These are phyloP conservation scores for Arbutus unedo DNA, from an alignment of 148 eudicot species.

Conservation along the genomic window DNA sequence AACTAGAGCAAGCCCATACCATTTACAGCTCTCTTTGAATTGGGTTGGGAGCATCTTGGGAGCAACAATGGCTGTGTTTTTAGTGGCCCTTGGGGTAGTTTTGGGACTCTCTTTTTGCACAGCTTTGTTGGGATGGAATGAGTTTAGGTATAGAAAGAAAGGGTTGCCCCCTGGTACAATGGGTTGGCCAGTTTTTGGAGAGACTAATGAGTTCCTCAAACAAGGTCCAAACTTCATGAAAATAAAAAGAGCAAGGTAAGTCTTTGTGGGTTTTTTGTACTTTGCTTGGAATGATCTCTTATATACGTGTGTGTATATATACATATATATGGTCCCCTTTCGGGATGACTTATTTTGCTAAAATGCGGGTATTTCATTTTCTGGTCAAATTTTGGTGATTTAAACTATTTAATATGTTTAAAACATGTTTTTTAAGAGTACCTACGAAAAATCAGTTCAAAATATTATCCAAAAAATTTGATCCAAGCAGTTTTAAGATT, in stretches of 20 bases:
- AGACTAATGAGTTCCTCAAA: conserved; percentile 88
- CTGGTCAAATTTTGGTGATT: too few relatives aligned
- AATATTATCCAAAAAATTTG: too few relatives aligned
- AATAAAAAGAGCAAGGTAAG: conserved; percentile 77
- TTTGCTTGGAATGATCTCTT: not conserved
- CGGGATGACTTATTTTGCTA: too few relatives aligned
- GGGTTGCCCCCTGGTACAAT: conserved; percentile 96
- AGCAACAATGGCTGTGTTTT: conserved; percentile 53
- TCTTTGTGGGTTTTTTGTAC: not conserved
- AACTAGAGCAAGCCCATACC: conserved; percentile 29
- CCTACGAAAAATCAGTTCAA: too few relatives aligned
- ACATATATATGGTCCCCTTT: too few relatives aligned
- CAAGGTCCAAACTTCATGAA: conserved; percentile 88
- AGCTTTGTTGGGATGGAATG: conserved; percentile 81
- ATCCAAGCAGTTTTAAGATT: too few relatives aligned
- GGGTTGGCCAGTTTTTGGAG: conserved; percentile 99
- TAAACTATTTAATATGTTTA: too few relatives aligned
- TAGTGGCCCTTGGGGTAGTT: conserved; percentile 30
- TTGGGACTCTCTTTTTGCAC: conserved; percentile 38
- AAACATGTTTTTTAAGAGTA: too few relatives aligned
- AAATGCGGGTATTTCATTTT: too few relatives aligned
- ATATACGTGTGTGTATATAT: too few relatives aligned
- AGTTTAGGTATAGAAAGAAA: conserved; percentile 66
- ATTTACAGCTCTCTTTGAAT: conserved; percentile 18
- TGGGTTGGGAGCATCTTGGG: not conserved